These are phyloP conservation scores for Oryza australiensis DNA, from an alignment of 176 grass and related monocot species.

Conservation along the genomic window DNA sequence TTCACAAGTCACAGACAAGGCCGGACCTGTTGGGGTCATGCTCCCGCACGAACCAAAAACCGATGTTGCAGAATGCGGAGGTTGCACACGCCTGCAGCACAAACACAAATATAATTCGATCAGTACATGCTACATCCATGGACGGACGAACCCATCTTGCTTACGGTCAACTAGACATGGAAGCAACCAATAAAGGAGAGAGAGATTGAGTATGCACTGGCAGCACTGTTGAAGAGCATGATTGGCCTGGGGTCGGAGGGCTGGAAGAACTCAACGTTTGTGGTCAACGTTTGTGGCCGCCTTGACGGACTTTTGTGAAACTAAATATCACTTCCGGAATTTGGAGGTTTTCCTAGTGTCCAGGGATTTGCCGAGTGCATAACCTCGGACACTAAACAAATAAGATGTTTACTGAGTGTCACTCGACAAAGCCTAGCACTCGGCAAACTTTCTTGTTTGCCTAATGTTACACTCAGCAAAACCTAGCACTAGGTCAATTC, in stretches of 20 bases:
- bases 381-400: too few species aligned
- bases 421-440: too few species aligned
- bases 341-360: too few species aligned
- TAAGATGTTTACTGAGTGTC: too few species aligned
- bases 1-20: not conserved
- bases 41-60: conserved; percentile 68
- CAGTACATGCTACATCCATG: not conserved
- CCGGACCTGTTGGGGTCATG: conserved; percentile 64
- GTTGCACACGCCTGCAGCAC: conserved; percentile 87
- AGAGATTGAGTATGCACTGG: conserved; percentile 25
- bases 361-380: too few species aligned
- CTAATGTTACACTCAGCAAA: too few species aligned
- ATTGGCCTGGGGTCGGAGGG: conserved; percentile 60
- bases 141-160: not conserved
- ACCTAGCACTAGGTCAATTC: too few species aligned
- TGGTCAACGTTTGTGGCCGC: conserved; percentile 53
- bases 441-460: too few species aligned
- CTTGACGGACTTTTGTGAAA: conserved; percentile 44
- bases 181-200: not conserved
- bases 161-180: not conserved
- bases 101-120: not conserved
- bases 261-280: conserved; percentile 90
- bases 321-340: too few species aligned
- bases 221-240: conserved; percentile 98
- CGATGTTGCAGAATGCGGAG: conserved; percentile 88